Base-by-base conservation (phyloP, 2,329 filamentous ascomycete species). In the Beauveria pseudobassiana region DNA sequence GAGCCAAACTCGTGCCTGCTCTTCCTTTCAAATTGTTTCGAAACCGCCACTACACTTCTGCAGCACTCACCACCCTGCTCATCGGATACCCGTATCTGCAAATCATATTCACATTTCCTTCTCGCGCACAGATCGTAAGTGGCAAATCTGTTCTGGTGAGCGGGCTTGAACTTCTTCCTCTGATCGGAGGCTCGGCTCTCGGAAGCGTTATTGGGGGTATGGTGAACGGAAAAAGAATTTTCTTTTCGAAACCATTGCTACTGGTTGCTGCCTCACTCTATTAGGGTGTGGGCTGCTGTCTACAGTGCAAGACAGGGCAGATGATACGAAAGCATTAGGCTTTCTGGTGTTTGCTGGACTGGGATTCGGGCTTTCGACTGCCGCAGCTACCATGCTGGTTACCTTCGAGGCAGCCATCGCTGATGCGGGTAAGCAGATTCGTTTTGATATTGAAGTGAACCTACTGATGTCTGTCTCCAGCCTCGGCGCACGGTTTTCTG, bases 101-200 rank as follows among this genome's bases (percentile, higher is more conserved):
- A 30, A 69, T 78, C 22, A 68, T 83, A 20, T 84, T 79, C 62
- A 73, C 75, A 2, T 78, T 84, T 20, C 81, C 81, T 0, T 69
- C 81, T 12, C 73, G 78, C 14, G 73, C 81, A 51, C 80, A 84
- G 65, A 70, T 82, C 1, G 80, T 83, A 34, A 78, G 81, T 53
- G 74, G 71, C 5, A 78, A 79, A 67, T 75, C 71, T 40, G 65
- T 79, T 2, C 71, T 83, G 3, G 64, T 77, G 16, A 76, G 80
- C 0, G 81, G 81, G 12, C 67, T 83, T 28, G 77, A 82, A 77
- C 68, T 84, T 56, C 71, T 84, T 28, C 81, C 82, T 0, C 80
- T 84, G 78, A 71, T 84, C 12, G 80, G 72, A n/a, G 72, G 74
- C 1, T 75, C 77, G 5, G 80, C 80, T 0, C 16, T 80, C 0